These are phyloP conservation scores for Dipteronia sinensis DNA, from an alignment of 345 rosid species.

Conservation along the genomic window DNA sequence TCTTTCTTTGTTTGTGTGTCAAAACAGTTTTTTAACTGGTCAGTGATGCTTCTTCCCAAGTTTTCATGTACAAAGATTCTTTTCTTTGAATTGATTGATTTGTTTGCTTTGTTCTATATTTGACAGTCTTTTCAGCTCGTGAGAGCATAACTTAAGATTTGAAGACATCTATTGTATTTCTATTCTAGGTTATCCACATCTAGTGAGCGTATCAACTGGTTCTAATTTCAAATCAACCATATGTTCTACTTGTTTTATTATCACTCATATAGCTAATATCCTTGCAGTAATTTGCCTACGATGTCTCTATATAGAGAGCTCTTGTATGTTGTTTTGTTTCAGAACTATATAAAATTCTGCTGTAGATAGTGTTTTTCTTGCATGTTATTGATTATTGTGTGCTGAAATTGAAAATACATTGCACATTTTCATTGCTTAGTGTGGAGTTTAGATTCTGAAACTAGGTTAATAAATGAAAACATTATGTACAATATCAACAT, in stretches of 20 bases:
- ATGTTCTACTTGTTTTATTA: background rate
- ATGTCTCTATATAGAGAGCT: background rate
- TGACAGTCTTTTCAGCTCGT: background rate
- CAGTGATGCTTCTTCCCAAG: background rate
- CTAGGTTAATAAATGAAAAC: background rate
- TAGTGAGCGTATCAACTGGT: background rate
- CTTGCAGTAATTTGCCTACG: background rate
- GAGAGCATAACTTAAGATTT: background rate
- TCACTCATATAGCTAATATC: background rate
- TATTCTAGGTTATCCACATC: background rate
- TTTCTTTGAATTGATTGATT: background rate
- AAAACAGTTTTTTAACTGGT: background rate
- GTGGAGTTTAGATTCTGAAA: background rate
- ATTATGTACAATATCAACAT: too few relatives aligned
- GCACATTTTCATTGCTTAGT: background rate
- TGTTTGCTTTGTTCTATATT: background rate
- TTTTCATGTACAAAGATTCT: background rate
- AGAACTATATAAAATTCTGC: background rate
- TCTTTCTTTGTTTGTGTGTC: background rate
- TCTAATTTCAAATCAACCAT: background rate
- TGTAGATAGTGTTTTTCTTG: background rate
- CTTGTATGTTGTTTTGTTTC: background rate
- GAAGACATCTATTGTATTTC: background rate
- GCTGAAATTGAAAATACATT: background rate
- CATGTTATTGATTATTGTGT: background rate